These are phyloP conservation scores for Lumnitzera littorea DNA, from an alignment of 345 rosid species.

Conservation along the genomic window DNA sequence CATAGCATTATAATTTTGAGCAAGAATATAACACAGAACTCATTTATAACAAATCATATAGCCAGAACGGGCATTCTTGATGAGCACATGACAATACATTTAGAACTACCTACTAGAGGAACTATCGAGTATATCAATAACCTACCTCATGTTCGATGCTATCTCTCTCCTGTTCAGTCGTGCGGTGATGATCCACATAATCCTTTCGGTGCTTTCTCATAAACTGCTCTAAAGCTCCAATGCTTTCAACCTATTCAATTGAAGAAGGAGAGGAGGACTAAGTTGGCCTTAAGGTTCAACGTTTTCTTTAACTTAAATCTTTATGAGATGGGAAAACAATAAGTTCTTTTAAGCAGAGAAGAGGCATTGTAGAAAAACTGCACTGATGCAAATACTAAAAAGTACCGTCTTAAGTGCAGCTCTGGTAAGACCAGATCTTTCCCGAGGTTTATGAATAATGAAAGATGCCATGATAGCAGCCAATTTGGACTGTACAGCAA, in stretches of 20 bases:
- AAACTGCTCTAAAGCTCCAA: slow-evolving; percentile 67
- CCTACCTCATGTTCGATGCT: slow-evolving; percentile 92
- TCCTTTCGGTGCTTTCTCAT: slow-evolving; percentile 75
- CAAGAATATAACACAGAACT: no score
- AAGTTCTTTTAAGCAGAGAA: no score
- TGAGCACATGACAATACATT: no score
- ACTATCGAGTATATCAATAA: background rate
- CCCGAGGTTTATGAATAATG: slow-evolving; percentile 65
- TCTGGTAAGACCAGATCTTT: slow-evolving; percentile 51
- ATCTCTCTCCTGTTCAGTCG: slow-evolving; percentile 80
- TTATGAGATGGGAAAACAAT: no score
- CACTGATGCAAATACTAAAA: background rate
- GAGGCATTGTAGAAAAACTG: background rate
- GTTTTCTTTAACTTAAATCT: no score
- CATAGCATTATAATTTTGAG: no score
- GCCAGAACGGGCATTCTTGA: no score
- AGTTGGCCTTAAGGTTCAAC: no score
- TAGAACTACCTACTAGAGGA: background rate
- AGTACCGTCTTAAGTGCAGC: slow-evolving; percentile 71
- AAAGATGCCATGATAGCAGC: slow-evolving; percentile 76
- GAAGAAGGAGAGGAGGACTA: background rate
- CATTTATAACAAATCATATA: no score
- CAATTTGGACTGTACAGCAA: slow-evolving; percentile 48
- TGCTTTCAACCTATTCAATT: slow-evolving; percentile 53
- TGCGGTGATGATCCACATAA: slow-evolving; percentile 73